Base-by-base conservation (phyloP, 305 asterid genomes). In the Withania somnifera region DNA sequence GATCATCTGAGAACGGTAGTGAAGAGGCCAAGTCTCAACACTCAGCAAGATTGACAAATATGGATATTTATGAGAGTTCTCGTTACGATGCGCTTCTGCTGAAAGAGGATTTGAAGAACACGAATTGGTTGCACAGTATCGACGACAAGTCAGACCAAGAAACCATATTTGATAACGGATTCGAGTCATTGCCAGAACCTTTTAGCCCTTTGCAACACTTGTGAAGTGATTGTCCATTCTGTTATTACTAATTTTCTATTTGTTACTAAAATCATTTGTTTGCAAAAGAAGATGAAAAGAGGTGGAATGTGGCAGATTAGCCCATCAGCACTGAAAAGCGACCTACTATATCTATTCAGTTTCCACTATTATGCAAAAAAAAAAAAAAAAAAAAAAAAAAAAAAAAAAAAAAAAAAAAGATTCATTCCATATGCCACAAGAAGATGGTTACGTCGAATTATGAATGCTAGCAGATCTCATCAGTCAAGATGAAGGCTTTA, bases 121-220 rank as follows among this genome's bases (percentile, higher is more conserved):
- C 94, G 15, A 94, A 90, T 75, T 94, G 99, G 99, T 92, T 96
- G 73, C 99, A 91, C 89, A 88, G 97, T 76, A 45, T 93, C 28
- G 99, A 94, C 30, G 98, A 94, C 71, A 92, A 91, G 88, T 86
- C 95, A 20, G 98, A 96, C 47, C 97, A 93, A 84, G 98, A 92
- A 83, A 77, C 91, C 82, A 84, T 96, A 83, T 96, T 96, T 82
- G 99, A 93, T 81, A 89, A 86, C 76, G 98, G 99, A 83, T 95
- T 96, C 67, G 99, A 91, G 83, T 88, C 86, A 64, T 91, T 92
- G 32, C 99, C 98, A 0, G 99, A 96, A 85, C 99, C 97, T 68
- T 96, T 96, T 79, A 93, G 87, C 79, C 97, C 93, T 57, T 88
- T 90, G 82, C 91, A 87, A 86, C 80, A 90, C 71, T 66, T 67